Base-by-base conservation (phyloP, 495 filamentous ascomycete genomes). In the Schizothecium vesticola region DNA sequence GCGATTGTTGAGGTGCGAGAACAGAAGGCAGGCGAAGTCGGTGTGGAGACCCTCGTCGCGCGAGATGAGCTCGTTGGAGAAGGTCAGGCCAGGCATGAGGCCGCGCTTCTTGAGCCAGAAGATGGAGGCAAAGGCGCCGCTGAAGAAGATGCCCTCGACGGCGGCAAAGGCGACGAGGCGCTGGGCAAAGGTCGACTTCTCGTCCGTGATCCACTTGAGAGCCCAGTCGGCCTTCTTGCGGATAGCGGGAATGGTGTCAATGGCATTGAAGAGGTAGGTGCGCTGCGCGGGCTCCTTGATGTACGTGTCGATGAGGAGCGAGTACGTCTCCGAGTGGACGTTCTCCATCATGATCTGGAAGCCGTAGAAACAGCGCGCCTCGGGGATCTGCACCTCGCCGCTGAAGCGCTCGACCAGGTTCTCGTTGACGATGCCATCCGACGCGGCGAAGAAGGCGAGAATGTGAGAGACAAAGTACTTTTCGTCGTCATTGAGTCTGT, bases 301-400 rank as follows among this genome's bases (percentile, higher is more conserved):
- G 83, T 99, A 99, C 69, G 96, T 99, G 76, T 99, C 95, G 79
- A 99, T 99, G 72, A 99, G 89, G 16, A 99, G 88, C 36, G 94
- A 97, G 87, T 99, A 99, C 60, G 95, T 99, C 83, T 99, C 95
- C 28, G 95, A 96, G 88, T 99, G 95, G 76, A 99, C 97, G 84
- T 99, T 99, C 88, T 99, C 95, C 92, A 99, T 98, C 95, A 99
- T 99, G 85, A 99, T 99, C 84, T 99, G 95, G 87, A 99, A 99
- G 71, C 95, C 95, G 79, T 99, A 99, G 88, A 99, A 99, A 89
- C 95, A 98, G 78, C 95, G 93, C 66, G 95, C 95, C 83, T 99
- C 95, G 36, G 95, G 94, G 70, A 97, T 89, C 83, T 99, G 95
- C 28, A 99, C 94, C 82, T 99, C 95, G 61, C 90, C 91, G 71